These are phyloP conservation scores for Phytophthora lateralis DNA, from an alignment of 352 stramenopile genomes.

Conservation along the genomic window DNA sequence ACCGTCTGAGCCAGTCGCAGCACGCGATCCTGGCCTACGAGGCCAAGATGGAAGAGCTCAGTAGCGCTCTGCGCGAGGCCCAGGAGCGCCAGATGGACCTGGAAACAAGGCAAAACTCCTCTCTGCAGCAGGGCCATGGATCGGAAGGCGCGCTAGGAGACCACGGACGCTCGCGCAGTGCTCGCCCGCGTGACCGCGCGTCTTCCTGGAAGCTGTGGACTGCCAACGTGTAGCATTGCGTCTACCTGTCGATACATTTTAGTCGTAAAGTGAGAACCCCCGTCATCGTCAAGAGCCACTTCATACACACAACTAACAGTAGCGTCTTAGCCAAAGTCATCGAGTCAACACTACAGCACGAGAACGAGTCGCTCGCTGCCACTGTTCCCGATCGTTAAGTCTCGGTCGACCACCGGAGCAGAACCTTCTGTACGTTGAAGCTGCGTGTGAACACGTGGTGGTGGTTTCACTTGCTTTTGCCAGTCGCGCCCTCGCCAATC, in stretches of 20 bases:
- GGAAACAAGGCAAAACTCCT: slow-evolving; percentile 29
- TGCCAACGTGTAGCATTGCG: slow-evolving; percentile 31
- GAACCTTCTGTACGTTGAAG: slow-evolving; percentile 1
- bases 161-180: slow-evolving; percentile 18
- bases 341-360: background rate
- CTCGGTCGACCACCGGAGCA: slow-evolving; percentile 24
- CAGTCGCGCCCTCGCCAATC: slow-evolving; percentile 24
- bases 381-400: background rate
- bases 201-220: slow-evolving; percentile 49
- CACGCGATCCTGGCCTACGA: slow-evolving; percentile 73
- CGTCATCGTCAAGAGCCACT: slow-evolving; percentile 3
- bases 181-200: slow-evolving; percentile 28
- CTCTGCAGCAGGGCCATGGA: slow-evolving; percentile 9
- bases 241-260: slow-evolving; percentile 20
- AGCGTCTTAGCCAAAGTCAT: too few species aligned
- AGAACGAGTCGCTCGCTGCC: slow-evolving; percentile 1
- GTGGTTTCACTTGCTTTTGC: slow-evolving; percentile 6
- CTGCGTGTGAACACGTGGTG: background rate
- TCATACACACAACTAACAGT: background rate
- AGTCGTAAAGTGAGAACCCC: slow-evolving; percentile 8
- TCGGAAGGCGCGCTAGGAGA: slow-evolving; percentile 9
- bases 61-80: slow-evolving; percentile 52
- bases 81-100: slow-evolving; percentile 43
- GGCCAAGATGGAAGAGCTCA: slow-evolving; percentile 79
- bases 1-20: slow-evolving; percentile 63